Evolutionary conservation across 495 filamentous ascomycete genomes (phyloP), one percentile per base, ranked within the genome.

Genomic region (Penicillium diatomitis): DNA sequence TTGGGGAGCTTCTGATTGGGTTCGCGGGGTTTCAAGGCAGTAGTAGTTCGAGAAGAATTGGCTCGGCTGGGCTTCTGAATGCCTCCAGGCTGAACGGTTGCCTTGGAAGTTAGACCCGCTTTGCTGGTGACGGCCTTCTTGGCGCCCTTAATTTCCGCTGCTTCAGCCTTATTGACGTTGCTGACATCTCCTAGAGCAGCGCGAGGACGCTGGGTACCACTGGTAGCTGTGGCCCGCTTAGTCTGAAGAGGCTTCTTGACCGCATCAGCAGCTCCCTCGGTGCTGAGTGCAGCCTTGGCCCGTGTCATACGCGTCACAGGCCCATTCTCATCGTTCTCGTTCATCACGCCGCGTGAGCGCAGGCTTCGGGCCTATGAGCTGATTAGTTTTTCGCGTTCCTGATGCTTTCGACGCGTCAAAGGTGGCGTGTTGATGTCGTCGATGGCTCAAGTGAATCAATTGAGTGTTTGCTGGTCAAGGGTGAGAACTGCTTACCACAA

Each of bases 321-420:
- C 41, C 66, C 70, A 59, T 95, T 96, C 75, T 97, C 92, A 61
- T 96, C 92, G 60, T 96, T 96, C 69, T 96, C 89, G 64, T 96
- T 91, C 58, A 83, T 83, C 50, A 83, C 69, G 55, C 79, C 76
- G 68, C 89, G 82, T 48, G 74, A 73, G 54, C 83, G 75, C 56
- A 76, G 66, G 46, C 70, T 68, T 53, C 83, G 76, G 61, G 69
- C 72, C 79, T 83, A 54, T 31, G 48, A 27, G 31, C 31, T 8
- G 27, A 52, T 58, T 43, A 62, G 58, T 57, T 45, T 48, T 32
- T 46, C 38, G 34, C 5, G 46, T 40, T 30, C 52, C 56, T 47
- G 44, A 54, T 49, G 44, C 45, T 30, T 41, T 30, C 27, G 39
- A 56, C 56, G 53, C 52, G 56, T 58, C 38, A 5, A 44, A 29